A percentile compares a stretch with the other conserved stretches of the same genome.
phyloP scores from a whole-genome alignment of 2,329 filamentous ascomycete genomes.

The Eurotiales sp. region DNA sequence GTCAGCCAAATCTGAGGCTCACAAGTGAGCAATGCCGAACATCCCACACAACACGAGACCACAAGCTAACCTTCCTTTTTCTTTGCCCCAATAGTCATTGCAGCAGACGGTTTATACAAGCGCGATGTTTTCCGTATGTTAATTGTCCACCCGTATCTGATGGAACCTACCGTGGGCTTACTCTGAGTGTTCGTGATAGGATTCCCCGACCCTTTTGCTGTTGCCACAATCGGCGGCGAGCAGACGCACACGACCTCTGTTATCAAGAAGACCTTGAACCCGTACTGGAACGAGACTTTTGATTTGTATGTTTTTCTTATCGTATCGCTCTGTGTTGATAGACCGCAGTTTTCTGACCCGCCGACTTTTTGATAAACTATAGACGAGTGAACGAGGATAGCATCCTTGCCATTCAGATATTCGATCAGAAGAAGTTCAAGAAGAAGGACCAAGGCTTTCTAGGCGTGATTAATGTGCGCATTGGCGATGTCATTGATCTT shows the following conservation, averaged over 20 bases:
- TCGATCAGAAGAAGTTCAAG: constrained; percentile 99
- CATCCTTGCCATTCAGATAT: constrained; percentile 95
- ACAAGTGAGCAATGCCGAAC: constrained; percentile 63
- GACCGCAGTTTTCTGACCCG: neutral
- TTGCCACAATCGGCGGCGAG: constrained; percentile 94
- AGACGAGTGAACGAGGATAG: constrained; percentile 92
- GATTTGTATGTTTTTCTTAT: constrained; percentile 68
- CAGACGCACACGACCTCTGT: constrained; percentile 98
- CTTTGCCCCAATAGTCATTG: constrained; percentile 69
- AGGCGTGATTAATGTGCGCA: constrained; percentile 93
- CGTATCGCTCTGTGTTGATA: neutral
- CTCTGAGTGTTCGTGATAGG: constrained; percentile 52
- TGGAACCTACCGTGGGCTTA: neutral
- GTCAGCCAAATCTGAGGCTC: constrained; percentile 83
- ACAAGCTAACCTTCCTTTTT: constrained; percentile 15
- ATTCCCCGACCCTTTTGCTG: constrained; percentile 95
- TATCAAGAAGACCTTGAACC: constrained; percentile 95
- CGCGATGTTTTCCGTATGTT: constrained; percentile 95
- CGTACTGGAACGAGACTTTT: constrained; percentile 99
- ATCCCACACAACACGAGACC: constrained; percentile 1
- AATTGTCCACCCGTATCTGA: neutral
- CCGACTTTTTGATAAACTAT: constrained; percentile 14
- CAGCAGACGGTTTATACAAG: constrained; percentile 97
- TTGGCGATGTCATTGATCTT: constrained; percentile 91
- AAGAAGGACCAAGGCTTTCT: constrained; percentile 99